Conservation (phyloP, 768 basidiomycete genomes). For the Boletus edulis region DNA sequence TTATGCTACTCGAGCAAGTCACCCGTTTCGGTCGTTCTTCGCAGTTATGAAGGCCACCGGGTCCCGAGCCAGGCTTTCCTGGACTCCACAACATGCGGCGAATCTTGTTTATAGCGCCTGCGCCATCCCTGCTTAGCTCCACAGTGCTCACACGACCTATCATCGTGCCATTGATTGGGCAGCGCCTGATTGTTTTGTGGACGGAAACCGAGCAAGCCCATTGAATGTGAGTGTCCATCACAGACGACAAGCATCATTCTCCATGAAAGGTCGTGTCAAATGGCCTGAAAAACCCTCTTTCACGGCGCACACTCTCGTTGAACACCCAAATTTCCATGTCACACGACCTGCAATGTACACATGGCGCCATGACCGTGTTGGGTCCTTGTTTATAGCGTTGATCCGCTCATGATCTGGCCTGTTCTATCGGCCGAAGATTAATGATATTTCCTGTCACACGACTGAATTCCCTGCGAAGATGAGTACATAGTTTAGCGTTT, state of each 20-base stretch:
- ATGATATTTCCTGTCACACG: not conserved
- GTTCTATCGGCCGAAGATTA: not conserved
- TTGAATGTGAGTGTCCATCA: not conserved
- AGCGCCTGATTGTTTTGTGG: not conserved
- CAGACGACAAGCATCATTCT: not conserved
- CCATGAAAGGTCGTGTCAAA: too few species aligned
- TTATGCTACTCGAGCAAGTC: not conserved
- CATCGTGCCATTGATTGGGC: conserved; percentile 1
- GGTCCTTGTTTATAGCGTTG: not conserved
- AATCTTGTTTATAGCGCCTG: not conserved
- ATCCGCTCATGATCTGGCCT: conserved; percentile 1
- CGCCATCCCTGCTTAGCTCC: not conserved
- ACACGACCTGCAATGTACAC: conserved; percentile 15
- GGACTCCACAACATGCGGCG: not conserved
- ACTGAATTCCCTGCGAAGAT: not conserved
- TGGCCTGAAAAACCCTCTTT: too few species aligned
- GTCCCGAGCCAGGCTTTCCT: not conserved
- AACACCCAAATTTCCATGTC: conserved; percentile 4
- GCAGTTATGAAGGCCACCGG: not conserved
- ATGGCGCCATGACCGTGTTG: not conserved
- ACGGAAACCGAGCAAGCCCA: not conserved
- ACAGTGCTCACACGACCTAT: conserved; percentile 14
- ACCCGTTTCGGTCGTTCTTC: not conserved
- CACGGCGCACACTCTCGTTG: not conserved
- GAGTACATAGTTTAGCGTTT: not conserved